Base-by-base conservation (phyloP, 2,329 filamentous ascomycete species). In the Cladophialophora chaetospira region DNA sequence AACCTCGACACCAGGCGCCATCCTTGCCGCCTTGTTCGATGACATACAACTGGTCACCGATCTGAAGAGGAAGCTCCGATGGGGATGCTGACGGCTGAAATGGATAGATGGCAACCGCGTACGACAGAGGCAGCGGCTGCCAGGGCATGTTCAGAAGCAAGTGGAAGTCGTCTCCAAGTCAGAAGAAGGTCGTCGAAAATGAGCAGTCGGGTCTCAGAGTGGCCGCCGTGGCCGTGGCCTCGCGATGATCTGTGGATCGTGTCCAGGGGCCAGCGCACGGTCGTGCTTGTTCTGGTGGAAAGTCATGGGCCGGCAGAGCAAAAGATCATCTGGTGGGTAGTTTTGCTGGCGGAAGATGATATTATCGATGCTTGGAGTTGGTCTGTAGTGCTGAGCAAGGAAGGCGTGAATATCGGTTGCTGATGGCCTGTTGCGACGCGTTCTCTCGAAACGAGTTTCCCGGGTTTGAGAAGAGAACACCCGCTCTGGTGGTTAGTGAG, bases 11-110 rank as follows among this genome's bases (percentile, higher is more conserved):
- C 95, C 94, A 99, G 71, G 90, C 84, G 68, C 88, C 89, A 75
- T 96, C 85, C 33, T 71, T 75, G 19, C 91, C 88, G 35, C 93
- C 95, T 75, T 97, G 91, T 75, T 97, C 93, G 70, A 99, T 97
- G 65, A 99, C 95, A 77, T 99, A 99, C 63, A 99, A 81, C 76
- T 99, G 94, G 82, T 99, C 94, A 72, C 94, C 94, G 63, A 99
- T 90, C 75, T 99, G 92, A 71, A 99, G 87, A 8, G 95, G 94
- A 17, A 99, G 86, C 75, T 99, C 94, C 72, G 91, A 89, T 52
- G 91, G 85, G 64, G 87, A 87, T 23, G 62, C 48, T 58, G 89
- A 87, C 59, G 94, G 89, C 67, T 88, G 82, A 77, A 99, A 99
- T 33, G 94, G 94, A 73, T 92, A 96, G 65, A 88, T 92, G 79